Base-by-base conservation (phyloP, 2,329 filamentous ascomycete genomes). In the Arthrocladium fulminans region DNA sequence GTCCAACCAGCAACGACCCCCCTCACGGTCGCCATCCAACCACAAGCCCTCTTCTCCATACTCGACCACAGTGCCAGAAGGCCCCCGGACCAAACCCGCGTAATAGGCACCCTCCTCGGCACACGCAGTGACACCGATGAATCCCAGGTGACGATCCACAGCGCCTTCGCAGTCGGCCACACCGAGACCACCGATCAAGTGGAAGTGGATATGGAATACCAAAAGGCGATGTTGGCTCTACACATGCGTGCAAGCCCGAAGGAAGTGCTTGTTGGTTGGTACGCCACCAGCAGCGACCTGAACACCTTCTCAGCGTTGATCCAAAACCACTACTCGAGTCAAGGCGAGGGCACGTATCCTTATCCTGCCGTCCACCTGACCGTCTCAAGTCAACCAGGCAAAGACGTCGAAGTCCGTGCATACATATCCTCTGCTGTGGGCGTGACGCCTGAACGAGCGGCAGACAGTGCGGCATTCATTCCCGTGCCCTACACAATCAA, bases 161-260 rank as follows among this genome's bases (percentile, higher is more conserved):
- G 88, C 65, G 90, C 88, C 73, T 98, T 98, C 68, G 92, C 92
- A 59, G 94, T 98, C 64, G 89, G 90, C 58, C 92, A 98, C 75
- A 97, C 90, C 59, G 92, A 98, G 73, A 95, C 90, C 60, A 86
- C 89, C 67, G 92, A 98, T 71, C 92, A 98, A 72, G 92, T 98
- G 62, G 92, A 98, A 72, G 92, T 98, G 56, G 92, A 98, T 67
- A 94, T 98, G 78, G 92, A 98, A 72, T 98, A 97, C 72, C 92
- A 98, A 74, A 97, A 97, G 80, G 89, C 90, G 70, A 98, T 98
- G 92, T 83, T 97, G 50, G 84, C 86, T 51, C 76, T 98, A 60
- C 90, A 95, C 67, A 81, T 97, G 59, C 90, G 90, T 72, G 90
- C 89, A 50, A 86, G 88, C 68, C 92, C 92, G 44, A 87, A 88